Conservation (phyloP, 1,284 basidiomycete genomes). For the Omphalotus olearius region DNA sequence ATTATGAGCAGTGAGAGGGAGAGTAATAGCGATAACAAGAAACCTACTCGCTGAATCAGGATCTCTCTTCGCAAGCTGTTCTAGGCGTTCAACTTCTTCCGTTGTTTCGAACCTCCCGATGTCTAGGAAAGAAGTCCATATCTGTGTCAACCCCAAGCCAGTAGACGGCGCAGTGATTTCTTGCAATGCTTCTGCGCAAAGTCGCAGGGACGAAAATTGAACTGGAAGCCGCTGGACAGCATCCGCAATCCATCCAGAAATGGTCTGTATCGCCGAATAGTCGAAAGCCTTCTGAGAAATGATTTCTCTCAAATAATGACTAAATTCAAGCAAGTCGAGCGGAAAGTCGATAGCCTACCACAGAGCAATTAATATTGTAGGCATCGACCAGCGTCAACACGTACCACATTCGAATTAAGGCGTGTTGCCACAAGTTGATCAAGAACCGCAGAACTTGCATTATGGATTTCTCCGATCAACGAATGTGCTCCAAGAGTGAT, state of each 20-base stretch:
- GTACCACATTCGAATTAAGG: too few species aligned
- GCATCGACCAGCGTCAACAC: too few species aligned
- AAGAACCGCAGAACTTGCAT: background rate
- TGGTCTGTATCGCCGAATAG: slow-evolving; percentile 44
- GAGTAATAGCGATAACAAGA: background rate
- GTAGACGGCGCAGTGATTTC: slow-evolving; percentile 43
- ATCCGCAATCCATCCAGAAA: slow-evolving; percentile 37
- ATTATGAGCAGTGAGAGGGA: too few species aligned
- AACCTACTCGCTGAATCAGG: background rate
- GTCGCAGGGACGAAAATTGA: slow-evolving; percentile 27
- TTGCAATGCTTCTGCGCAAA: slow-evolving; percentile 30
- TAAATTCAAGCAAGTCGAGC: slow-evolving; percentile 24
- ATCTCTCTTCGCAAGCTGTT: background rate
- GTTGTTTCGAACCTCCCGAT: slow-evolving; percentile 17
- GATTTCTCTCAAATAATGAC: slow-evolving; percentile 29
- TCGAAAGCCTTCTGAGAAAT: slow-evolving; percentile 30
- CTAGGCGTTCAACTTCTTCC: slow-evolving; percentile 11
- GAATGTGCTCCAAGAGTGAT: background rate
- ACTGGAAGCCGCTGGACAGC: slow-evolving; percentile 30
- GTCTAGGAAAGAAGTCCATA: slow-evolving; percentile 46
- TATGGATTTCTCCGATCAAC: slow-evolving; percentile 1
- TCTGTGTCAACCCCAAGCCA: slow-evolving; percentile 51
- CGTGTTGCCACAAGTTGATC: too few species aligned
- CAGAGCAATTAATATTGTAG: too few species aligned
- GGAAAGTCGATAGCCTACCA: too few species aligned